Evolutionary conservation across 495 filamentous ascomycete genomes (phyloP), one percentile per base, ranked within the genome.

Genomic region (Hapsidospora chrysogenum): DNA sequence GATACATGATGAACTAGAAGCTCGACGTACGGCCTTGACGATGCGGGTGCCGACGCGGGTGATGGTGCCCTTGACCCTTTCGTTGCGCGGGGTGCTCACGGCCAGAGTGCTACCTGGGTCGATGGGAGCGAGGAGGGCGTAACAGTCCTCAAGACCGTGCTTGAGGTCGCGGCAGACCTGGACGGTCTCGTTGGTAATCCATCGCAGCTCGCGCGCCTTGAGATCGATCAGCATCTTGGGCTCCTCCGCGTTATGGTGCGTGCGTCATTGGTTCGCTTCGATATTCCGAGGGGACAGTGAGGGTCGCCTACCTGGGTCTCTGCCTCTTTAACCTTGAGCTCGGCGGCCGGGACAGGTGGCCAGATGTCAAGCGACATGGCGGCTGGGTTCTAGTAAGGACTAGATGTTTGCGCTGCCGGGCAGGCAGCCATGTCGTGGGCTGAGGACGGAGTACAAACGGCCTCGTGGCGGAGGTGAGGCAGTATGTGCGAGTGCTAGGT

Each of bases 51-150:
- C 83, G 9, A 83, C 68, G 17, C 84, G 71, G 1, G 86, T 95
- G 33, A 95, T 69, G 52, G 81, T 78, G 3, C 89, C 89, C 51
- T 97, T 97, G 22, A 96, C 74, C 41, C 67, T 73, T 60, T 97
- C 89, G 31, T 79, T 83, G 13, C 92, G 70, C 23, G 78, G 60
- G n/a, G 85, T 89, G 35, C 80, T 85, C 18, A 96, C 63, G 5
- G 81, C 86, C 31, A 97, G 72, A 3, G 86, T 97, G 36, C 74
- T 81, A 9, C 80, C 80, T 1, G 78, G 76, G 43, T 92, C 82
- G 39, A 75, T 61, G 2, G 87, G 84, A 8, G 82, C 73, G 22
- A 97, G 70, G 7, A 96, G 70, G 17, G 72, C 69, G 31, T 77
- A 73, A 54, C 89, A 96, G 60, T 94, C 85, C 54, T 85, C 73